Percentiles rank a stretch among this genome's conserved stretches.
Evolutionary conservation across 352 stramenopile species (phyloP).

Genomic region (Globisporangium irregulare): DNA sequence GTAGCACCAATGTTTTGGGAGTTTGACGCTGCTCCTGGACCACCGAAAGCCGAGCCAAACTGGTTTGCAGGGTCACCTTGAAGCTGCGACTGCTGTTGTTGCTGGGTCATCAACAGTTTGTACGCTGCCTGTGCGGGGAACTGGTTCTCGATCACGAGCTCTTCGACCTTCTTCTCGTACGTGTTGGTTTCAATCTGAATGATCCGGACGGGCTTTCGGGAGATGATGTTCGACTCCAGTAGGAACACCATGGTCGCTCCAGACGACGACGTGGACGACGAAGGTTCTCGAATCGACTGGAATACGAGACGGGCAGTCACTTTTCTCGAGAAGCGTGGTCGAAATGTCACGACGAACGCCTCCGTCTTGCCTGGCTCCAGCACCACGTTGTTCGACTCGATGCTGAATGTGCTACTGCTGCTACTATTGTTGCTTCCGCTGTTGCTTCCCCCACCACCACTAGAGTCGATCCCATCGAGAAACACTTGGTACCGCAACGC

Average conservation of each 20-base stretch:
- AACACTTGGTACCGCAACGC: constrained; percentile 88
- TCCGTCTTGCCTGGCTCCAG: constrained; percentile 77
- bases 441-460: background rate
- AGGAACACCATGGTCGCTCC: constrained; percentile 90
- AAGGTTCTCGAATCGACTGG: constrained; percentile 53
- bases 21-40: background rate
- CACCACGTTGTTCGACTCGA: constrained; percentile 60
- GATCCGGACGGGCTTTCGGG: constrained; percentile 71
- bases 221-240: constrained; percentile 79
- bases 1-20: background rate
- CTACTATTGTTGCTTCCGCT: background rate
- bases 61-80: background rate
- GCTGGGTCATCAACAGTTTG: constrained; percentile 72
- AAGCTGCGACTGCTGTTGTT: constrained; percentile 12
- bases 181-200: constrained; percentile 73
- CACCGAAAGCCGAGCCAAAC: background rate
- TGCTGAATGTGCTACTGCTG: constrained; percentile 56
- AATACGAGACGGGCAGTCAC: constrained; percentile 89
- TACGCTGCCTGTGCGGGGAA: constrained; percentile 73
- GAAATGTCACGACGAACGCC: constrained; percentile 81
- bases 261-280: constrained; percentile 15
- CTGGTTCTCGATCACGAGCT: constrained; percentile 87
- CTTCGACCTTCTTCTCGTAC: constrained; percentile 78
- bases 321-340: constrained; percentile 81
- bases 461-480: constrained; percentile 47